Evolutionary conservation across 2,329 filamentous ascomycete species (phyloP).

Genomic region (Lasiodiplodia gonubiensis): DNA sequence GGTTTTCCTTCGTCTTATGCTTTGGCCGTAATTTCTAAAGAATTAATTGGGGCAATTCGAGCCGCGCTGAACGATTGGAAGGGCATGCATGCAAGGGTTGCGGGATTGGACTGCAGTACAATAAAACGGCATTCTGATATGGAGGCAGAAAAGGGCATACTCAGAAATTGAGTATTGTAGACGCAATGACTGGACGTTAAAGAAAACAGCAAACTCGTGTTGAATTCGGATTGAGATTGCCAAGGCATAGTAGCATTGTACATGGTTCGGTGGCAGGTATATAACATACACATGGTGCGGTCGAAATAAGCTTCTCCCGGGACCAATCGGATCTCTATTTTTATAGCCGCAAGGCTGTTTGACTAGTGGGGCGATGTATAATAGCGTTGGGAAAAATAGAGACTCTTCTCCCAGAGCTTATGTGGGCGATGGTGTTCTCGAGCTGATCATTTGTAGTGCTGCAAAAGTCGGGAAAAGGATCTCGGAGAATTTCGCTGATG

Average conservation of each 20-base stretch:
- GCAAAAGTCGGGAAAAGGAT: neutral
- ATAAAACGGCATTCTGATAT: neutral
- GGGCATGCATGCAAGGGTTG: neutral
- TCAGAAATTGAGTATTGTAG: neutral
- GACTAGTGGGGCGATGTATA: neutral
- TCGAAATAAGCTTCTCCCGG: constrained; percentile 2
- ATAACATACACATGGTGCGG: neutral
- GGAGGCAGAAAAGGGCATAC: neutral
- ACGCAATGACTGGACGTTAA: neutral
- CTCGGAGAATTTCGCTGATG: neutral
- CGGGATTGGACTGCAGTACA: neutral
- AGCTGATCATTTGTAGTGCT: neutral
- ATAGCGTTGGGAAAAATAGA: neutral
- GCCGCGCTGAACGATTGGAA: neutral
- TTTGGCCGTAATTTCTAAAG: too few relatives aligned
- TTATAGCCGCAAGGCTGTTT: neutral
- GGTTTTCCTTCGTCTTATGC: too few relatives aligned
- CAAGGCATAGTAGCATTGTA: neutral
- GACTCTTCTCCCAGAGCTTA: neutral
- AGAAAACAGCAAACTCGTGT: neutral
- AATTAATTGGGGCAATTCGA: too few relatives aligned
- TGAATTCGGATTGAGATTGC: neutral
- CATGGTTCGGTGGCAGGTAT: neutral
- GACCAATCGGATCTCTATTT: too few relatives aligned
- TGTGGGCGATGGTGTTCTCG: neutral